These are phyloP conservation scores for Solanum peruvianum DNA, from an alignment of 257 asterid species.

Conservation along the genomic window DNA sequence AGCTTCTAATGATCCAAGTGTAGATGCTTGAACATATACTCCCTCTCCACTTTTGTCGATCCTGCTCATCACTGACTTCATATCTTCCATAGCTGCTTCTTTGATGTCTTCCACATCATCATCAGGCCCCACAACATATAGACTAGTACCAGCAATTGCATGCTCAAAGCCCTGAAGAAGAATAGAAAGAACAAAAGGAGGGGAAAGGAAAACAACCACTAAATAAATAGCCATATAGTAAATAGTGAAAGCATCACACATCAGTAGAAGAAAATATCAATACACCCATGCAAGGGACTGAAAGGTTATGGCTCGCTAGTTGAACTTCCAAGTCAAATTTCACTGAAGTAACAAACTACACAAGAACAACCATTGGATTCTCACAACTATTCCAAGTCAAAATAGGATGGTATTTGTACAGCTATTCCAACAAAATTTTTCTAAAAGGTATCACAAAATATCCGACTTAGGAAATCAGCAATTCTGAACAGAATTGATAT, in stretches of 20 bases:
- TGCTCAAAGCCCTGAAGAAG: slow-evolving; percentile 83
- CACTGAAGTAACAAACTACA: neutral
- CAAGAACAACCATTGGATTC: neutral
- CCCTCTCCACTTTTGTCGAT: slow-evolving; percentile 93
- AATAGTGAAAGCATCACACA: neutral
- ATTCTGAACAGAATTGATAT: neutral
- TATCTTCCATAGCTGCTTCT: slow-evolving; percentile 91
- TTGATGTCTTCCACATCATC: slow-evolving; percentile 72
- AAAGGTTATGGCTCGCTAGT: neutral
- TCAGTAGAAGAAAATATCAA: neutral
- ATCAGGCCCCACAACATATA: slow-evolving; percentile 78
- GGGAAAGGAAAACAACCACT: neutral
- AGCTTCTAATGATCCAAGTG: slow-evolving; percentile 98
- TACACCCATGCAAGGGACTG: neutral
- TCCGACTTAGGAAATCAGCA: neutral
- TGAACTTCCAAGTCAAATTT: neutral
- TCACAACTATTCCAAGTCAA: neutral
- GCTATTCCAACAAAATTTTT: neutral
- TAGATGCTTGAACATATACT: slow-evolving; percentile 94
- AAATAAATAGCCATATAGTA: neutral
- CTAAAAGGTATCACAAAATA: neutral
- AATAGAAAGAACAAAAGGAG: neutral
- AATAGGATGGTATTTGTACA: neutral
- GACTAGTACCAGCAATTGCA: slow-evolving; percentile 92
- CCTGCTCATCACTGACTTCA: slow-evolving; percentile 88